Conservation (phyloP, 208 protist species). For the Trypanosoma conorhini region DNA sequence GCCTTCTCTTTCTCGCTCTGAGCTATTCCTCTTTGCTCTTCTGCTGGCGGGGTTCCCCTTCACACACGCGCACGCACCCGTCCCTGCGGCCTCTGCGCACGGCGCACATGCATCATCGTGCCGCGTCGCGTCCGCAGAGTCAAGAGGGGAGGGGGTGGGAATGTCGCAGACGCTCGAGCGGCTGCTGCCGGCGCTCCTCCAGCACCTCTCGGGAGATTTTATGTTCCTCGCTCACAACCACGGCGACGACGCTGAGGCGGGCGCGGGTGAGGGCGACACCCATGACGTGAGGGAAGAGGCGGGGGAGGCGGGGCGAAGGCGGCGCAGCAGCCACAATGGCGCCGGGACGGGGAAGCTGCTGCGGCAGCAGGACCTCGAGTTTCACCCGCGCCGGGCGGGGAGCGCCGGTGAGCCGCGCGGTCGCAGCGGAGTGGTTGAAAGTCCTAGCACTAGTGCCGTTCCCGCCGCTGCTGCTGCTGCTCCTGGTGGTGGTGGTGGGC, state of each 20-base stretch:
- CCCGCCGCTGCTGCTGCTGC: neutral
- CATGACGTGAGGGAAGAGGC: neutral
- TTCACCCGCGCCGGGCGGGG: neutral
- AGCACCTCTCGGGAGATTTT: conserved; percentile 34
- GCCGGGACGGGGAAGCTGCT: neutral
- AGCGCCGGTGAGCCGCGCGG: neutral
- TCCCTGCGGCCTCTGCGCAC: neutral
- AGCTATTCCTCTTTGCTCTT: neutral
- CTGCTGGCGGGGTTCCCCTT: neutral
- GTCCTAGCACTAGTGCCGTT: neutral
- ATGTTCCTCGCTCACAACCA: neutral
- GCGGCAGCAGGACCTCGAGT: neutral
- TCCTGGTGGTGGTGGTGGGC: neutral
- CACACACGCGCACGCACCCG: neutral
- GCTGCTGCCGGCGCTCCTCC: conserved; percentile 49
- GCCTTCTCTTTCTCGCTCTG: neutral
- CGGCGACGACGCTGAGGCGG: neutral
- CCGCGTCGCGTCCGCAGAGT: neutral
- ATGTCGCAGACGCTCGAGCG: conserved; percentile 37
- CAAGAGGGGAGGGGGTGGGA: no score
- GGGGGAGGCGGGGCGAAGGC: neutral
- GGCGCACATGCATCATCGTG: neutral
- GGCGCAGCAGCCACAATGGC: neutral
- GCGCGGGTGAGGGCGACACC: neutral
- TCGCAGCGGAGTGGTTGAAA: neutral